Evolutionary conservation across 768 basidiomycete genomes (phyloP).

Genomic region (Pulveroboletus sp.): DNA sequence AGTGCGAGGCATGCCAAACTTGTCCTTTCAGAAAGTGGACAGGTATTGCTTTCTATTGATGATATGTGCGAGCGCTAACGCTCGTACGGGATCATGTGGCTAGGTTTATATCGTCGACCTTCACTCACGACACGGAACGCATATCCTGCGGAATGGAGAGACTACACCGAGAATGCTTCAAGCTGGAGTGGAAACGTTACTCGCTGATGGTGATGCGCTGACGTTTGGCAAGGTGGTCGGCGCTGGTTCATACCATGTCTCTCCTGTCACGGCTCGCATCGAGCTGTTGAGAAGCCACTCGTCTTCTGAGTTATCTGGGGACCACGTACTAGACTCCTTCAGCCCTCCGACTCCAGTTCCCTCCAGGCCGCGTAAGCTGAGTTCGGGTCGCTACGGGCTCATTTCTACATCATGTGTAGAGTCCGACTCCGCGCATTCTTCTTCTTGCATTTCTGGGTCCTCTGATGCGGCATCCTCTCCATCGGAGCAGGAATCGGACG

Average conservation of each 20-base stretch:
- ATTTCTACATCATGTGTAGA: constrained; percentile 31
- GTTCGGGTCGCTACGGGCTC: constrained; percentile 62
- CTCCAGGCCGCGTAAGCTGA: constrained; percentile 28
- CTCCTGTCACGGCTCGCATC: constrained; percentile 58
- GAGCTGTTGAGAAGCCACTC: constrained; percentile 38
- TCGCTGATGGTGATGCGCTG: constrained; percentile 63
- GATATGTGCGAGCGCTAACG: constrained; percentile 18
- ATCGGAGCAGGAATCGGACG: constrained; percentile 46
- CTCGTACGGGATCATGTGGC: background rate
- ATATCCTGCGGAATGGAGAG: constrained; percentile 54
- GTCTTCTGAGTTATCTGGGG: constrained; percentile 17
- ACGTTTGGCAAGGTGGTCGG: constrained; percentile 79
- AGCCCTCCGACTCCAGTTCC: constrained; percentile 28
- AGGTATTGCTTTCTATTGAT: constrained; percentile 39
- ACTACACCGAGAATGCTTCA: constrained; percentile 42
- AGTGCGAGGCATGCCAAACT: constrained; percentile 78
- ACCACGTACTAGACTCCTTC: constrained; percentile 5
- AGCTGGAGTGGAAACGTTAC: constrained; percentile 51
- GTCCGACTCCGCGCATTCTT: constrained; percentile 25
- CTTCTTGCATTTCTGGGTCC: constrained; percentile 42
- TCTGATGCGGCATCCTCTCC: constrained; percentile 28
- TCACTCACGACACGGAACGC: constrained; percentile 73
- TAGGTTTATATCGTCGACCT: constrained; percentile 70
- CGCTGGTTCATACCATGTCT: constrained; percentile 53
- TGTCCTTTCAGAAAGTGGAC: constrained; percentile 62